Evolutionary conservation across 257 asterid species (phyloP), one percentile per base, ranked within the genome.

Genomic region (Jacaranda copaia): DNA sequence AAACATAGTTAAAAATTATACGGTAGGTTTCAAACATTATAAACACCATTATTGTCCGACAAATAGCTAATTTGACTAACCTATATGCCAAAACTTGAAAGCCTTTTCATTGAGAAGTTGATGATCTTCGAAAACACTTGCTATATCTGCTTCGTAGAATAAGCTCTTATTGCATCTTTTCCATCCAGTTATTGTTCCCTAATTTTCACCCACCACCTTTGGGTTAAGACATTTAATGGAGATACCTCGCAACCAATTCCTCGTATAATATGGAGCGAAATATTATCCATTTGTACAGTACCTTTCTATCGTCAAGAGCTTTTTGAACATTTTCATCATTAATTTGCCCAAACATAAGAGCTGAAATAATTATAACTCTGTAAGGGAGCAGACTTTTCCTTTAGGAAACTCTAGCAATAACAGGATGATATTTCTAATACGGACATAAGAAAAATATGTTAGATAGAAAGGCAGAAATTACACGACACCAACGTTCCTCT

Each of bases 231-330:
- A n/a, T 13, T 20, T 8, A 16, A 12, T 15, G 5, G 15, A 68
- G 2, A 25, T 25, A 25, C 32, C 32, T 25, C 32, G 2, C 32
- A 25, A 2, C 32, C 0, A 25, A 25, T 25, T 25, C 32, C 8
- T 3, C 19, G 9, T 68, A 0, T 5, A 46, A 68, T 16, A 12
- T 5, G 19, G 25, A 48, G 16, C 12, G 9, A 43, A 5, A 51
- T 36, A 0, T 25, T 25, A 25, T 25, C 32, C 2, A 25, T 25
- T 25, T 25, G 32, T 25, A 25, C 32, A 25, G 18, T 56, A 84
- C 85, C 84, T 84, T 72, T 56, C 81, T 73, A 62, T 75, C n/a
- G 43, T 75, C 15, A 52, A 84, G 85, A 56, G 85, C 80, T 55
- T 84, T 64, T 60, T 72, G 82, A 46, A 81, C 85, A 43, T 49